Evolutionary conservation across 129 eudicot species (phyloP).

Genomic region (Lactuca sativa): DNA sequence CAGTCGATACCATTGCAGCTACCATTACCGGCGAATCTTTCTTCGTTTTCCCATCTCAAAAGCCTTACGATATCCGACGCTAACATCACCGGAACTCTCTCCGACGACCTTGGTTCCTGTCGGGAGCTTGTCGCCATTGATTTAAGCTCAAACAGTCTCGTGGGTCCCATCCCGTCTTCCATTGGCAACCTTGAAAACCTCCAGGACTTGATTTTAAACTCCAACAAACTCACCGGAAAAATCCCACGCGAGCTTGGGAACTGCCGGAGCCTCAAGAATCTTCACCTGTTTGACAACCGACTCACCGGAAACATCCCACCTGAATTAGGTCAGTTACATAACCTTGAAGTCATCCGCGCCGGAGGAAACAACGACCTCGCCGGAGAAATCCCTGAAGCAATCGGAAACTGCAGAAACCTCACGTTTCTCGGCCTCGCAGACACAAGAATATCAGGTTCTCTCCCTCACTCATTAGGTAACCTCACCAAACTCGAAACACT

Average conservation of each 20-base stretch:
- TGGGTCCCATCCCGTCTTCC: slow-evolving; percentile 57
- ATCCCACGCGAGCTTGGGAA: slow-evolving; percentile 53
- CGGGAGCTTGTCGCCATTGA: slow-evolving; percentile 42
- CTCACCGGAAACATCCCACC: slow-evolving; percentile 51
- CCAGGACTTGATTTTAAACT: slow-evolving; percentile 48
- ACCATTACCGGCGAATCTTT: slow-evolving; percentile 53
- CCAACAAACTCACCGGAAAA: slow-evolving; percentile 67
- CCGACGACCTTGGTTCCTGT: slow-evolving; percentile 40
- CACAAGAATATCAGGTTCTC: slow-evolving; percentile 55
- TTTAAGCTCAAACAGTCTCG: slow-evolving; percentile 57
- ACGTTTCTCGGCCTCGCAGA: slow-evolving; percentile 60
- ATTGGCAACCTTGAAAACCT: slow-evolving; percentile 47
- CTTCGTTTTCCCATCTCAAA: slow-evolving; percentile 35
- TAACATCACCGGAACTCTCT: slow-evolving; percentile 60
- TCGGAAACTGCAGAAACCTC: slow-evolving; percentile 53
- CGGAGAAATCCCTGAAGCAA: slow-evolving; percentile 59
- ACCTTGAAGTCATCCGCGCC: slow-evolving; percentile 52
- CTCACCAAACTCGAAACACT: slow-evolving; percentile 52
- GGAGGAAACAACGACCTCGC: slow-evolving; percentile 67
- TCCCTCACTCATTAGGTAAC: slow-evolving; percentile 58
- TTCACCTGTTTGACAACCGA: slow-evolving; percentile 50
- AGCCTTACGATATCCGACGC: slow-evolving; percentile 52
- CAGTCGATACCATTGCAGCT: slow-evolving; percentile 47
- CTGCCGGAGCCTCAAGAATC: slow-evolving; percentile 44
- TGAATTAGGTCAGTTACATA: slow-evolving; percentile 39